These are phyloP conservation scores for Nectriaceae sp. DNA, from an alignment of 2,329 filamentous ascomycete species.

Conservation along the genomic window DNA sequence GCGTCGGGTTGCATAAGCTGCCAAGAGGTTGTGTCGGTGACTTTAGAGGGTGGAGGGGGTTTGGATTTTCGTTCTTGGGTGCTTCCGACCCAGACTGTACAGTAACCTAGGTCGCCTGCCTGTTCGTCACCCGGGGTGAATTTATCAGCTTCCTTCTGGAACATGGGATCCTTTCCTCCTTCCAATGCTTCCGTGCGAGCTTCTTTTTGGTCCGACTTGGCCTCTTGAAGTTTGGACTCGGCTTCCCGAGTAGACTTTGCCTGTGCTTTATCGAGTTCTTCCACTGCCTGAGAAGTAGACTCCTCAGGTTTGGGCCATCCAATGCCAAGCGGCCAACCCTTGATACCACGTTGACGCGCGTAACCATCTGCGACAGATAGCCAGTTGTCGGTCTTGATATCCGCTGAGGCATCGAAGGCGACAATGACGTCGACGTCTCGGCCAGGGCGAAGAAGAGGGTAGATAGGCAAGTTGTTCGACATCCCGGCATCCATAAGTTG, in stretches of 20 bases:
- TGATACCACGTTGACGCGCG: constrained; percentile 83
- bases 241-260: constrained; percentile 61
- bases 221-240: constrained; percentile 63
- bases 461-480: constrained; percentile 97
- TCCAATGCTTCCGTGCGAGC: constrained; percentile 27
- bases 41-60: constrained; percentile 52
- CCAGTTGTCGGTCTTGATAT: constrained; percentile 95
- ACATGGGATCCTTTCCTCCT: constrained; percentile 24
- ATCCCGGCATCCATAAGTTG: constrained; percentile 96
- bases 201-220: constrained; percentile 49
- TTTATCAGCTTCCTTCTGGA: constrained; percentile 34
- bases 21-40: constrained; percentile 67
- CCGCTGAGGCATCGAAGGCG: constrained; percentile 91
- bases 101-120: constrained; percentile 75
- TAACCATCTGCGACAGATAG: constrained; percentile 93
- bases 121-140: constrained; percentile 46
- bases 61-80: constrained; percentile 69
- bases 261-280: constrained; percentile 68
- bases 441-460: constrained; percentile 86
- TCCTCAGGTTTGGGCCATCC: constrained; percentile 78
- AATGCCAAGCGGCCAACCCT: constrained; percentile 92
- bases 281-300: constrained; percentile 58
- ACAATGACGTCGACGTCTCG: constrained; percentile 87
- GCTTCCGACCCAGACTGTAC: constrained; percentile 92
- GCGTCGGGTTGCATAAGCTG: constrained; percentile 71